Conservation (phyloP, 2,329 filamentous ascomycete species). For the Aureobasidium melanogenum region DNA sequence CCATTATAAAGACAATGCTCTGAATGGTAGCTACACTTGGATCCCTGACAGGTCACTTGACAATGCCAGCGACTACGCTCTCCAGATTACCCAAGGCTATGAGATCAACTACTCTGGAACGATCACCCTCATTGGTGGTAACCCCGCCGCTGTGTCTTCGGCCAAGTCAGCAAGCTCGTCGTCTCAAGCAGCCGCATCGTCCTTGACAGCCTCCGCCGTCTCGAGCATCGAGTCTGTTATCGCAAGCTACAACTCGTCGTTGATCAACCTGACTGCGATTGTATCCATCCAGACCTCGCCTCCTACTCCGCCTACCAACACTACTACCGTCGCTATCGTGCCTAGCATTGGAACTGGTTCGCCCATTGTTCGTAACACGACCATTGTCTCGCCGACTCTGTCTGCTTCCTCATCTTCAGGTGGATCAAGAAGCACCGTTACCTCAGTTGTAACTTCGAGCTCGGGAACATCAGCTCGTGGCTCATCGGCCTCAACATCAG, state of each 20-base stretch:
- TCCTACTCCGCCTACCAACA: slow-evolving; percentile 13
- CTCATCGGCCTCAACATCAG: slow-evolving; percentile 12
- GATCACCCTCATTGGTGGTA: slow-evolving; percentile 36
- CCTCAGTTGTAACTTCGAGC: slow-evolving; percentile 15
- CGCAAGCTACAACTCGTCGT: slow-evolving; percentile 14
- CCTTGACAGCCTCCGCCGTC: slow-evolving; percentile 9
- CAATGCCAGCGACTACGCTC: slow-evolving; percentile 45
- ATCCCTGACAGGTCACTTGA: slow-evolving; percentile 36
- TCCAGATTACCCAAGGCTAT: slow-evolving; percentile 47
- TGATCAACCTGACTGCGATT: slow-evolving; percentile 14
- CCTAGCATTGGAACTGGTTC: slow-evolving; percentile 19
- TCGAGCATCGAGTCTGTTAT: slow-evolving; percentile 16
- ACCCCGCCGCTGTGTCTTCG: slow-evolving; percentile 19
- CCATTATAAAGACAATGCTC: slow-evolving; percentile 28
- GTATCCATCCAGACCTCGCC: background rate
- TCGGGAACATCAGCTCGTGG: slow-evolving; percentile 12
- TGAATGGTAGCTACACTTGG: slow-evolving; percentile 43
- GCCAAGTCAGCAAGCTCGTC: slow-evolving; percentile 15
- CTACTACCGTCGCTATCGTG: slow-evolving; percentile 14
- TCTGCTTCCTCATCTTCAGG: slow-evolving; percentile 11
- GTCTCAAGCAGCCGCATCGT: background rate
- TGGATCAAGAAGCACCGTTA: slow-evolving; percentile 17
- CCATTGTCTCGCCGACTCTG: slow-evolving; percentile 20
- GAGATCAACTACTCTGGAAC: slow-evolving; percentile 48
- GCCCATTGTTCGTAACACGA: slow-evolving; percentile 22